Evolutionary conservation across 768 basidiomycete species (phyloP).

Genomic region (Leucocoprinus sp.): DNA sequence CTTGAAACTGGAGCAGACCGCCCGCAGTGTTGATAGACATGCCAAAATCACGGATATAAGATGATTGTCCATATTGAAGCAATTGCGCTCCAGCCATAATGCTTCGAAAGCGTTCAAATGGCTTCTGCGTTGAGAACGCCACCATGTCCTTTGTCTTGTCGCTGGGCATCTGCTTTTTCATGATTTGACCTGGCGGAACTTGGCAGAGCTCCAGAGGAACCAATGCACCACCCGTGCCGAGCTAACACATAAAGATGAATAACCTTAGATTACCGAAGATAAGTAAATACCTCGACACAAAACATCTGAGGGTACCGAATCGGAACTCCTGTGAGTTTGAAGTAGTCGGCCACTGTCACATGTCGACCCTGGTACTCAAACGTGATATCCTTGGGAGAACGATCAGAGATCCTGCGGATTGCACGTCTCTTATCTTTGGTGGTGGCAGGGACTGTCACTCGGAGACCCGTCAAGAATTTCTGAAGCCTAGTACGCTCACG

Average conservation of each 20-base stretch:
- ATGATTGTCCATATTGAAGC: slow-evolving; percentile 11
- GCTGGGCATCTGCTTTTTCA: slow-evolving; percentile 61
- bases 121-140: slow-evolving; percentile 59
- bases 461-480: slow-evolving; percentile 31
- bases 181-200: slow-evolving; percentile 60
- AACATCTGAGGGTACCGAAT: slow-evolving; percentile 14
- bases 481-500: slow-evolving; percentile 6
- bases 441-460: slow-evolving; percentile 20
- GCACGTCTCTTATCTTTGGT: slow-evolving; percentile 35
- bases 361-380: slow-evolving; percentile 52
- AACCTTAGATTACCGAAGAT: too few relatives aligned
- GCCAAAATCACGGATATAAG: slow-evolving; percentile 28
- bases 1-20: slow-evolving; percentile 39
- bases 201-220: slow-evolving; percentile 64
- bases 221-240: slow-evolving; percentile 49
- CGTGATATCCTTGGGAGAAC: slow-evolving; percentile 43
- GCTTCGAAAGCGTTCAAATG: slow-evolving; percentile 44
- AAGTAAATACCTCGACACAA: slow-evolving; percentile 53
- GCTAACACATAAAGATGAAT: slow-evolving; percentile 26
- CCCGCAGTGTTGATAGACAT: too few relatives aligned
- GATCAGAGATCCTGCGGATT: slow-evolving; percentile 48
- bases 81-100: too few relatives aligned
- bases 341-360: slow-evolving; percentile 56
- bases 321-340: slow-evolving; percentile 38
- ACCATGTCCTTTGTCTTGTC: slow-evolving; percentile 62